phyloP scores from a whole-genome alignment of 345 rosid genomes.

The Arabis hirsuta region DNA sequence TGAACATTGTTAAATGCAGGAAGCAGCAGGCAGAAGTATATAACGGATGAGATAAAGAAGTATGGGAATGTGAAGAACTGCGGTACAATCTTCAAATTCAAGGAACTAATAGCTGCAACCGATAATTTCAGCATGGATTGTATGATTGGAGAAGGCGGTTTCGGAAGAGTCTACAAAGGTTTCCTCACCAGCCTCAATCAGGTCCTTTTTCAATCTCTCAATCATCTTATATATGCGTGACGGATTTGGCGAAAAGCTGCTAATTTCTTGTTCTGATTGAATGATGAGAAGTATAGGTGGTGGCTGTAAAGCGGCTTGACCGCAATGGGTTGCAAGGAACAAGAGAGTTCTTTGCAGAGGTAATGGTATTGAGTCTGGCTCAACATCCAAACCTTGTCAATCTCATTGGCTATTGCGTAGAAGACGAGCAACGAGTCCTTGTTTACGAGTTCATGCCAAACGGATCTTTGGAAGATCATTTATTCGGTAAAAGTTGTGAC shows the following conservation, averaged over 20 bases:
- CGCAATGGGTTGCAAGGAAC: constrained; percentile 67
- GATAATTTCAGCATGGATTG: constrained; percentile 53
- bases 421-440: constrained; percentile 67
- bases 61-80: constrained; percentile 48
- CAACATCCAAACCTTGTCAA: constrained; percentile 67
- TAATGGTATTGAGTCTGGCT: constrained; percentile 63
- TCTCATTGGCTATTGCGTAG: constrained; percentile 65
- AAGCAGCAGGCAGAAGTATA: constrained; percentile 48
- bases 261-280: constrained; percentile 19
- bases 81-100: constrained; percentile 47
- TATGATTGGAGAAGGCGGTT: constrained; percentile 74
- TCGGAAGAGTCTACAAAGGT: constrained; percentile 66
- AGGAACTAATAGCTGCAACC: constrained; percentile 59
- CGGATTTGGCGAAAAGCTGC: not conserved
- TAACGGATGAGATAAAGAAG: constrained; percentile 56
- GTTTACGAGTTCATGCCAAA: constrained; percentile 67
- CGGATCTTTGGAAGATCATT: constrained; percentile 70
- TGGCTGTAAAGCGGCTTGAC: constrained; percentile 70
- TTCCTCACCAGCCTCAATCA: constrained; percentile 45
- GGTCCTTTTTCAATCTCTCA: constrained; percentile 37
- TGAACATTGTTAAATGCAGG: constrained; percentile 40
- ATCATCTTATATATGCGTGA: not conserved
- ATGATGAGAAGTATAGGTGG: constrained; percentile 51
- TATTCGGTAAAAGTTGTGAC: constrained; percentile 52
- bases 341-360: constrained; percentile 71